Percentiles rank a stretch among this genome's conserved stretches.
phyloP scores from a whole-genome alignment of 148 eudicot species.

The Camellia sinensis region DNA sequence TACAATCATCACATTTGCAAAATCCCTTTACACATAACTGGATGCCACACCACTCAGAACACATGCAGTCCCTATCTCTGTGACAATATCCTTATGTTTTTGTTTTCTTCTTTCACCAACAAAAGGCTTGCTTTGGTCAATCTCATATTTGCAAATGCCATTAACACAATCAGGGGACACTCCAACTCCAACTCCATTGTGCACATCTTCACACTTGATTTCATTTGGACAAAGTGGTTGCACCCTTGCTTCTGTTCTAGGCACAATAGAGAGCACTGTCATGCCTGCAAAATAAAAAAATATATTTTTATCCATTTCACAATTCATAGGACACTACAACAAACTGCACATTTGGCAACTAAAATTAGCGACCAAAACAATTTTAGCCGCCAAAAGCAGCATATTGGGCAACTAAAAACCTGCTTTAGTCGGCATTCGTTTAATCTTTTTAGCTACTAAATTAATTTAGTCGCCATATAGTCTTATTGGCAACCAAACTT shows the following conservation, averaged over 20 bases:
- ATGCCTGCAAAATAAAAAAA: neutral
- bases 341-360: too few species aligned
- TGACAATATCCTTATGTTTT: neutral
- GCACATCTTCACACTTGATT: neutral
- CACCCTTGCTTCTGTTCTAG: neutral
- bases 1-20: neutral
- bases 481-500: too few species aligned
- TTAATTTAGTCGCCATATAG: too few species aligned
- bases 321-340: too few species aligned
- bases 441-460: too few species aligned
- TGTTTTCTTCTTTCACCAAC: neutral
- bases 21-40: neutral
- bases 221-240: neutral
- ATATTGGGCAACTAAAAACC: neutral
- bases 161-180: neutral
- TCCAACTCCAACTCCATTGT: neutral
- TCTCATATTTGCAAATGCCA: neutral
- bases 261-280: neutral
- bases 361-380: neutral
- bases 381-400: neutral
- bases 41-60: neutral
- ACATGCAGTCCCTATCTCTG: neutral
- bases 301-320: too few species aligned
- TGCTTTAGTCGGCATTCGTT: neutral
- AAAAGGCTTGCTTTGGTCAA: neutral